phyloP scores from a whole-genome alignment of 306 rosid genomes.

The Fragaria iinumae region DNA sequence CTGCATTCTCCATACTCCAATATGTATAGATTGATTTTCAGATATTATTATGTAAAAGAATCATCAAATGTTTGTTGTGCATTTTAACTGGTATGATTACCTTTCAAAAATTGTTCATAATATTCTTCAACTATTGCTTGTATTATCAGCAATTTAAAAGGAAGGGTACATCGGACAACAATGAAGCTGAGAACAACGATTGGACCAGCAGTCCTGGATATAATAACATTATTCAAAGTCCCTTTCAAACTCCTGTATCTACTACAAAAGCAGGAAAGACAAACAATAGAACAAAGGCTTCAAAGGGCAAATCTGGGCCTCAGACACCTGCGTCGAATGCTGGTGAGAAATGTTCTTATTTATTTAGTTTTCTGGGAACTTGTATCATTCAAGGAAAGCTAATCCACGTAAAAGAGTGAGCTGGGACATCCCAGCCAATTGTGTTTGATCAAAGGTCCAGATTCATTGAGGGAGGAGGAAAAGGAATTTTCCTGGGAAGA shows the following conservation, averaged over 20 bases:
- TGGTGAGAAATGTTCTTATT: slow-evolving; percentile 41
- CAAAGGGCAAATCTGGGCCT: slow-evolving; percentile 71
- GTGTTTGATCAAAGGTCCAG: not conserved
- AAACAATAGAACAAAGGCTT: slow-evolving; percentile 58
- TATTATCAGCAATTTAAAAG: slow-evolving; percentile 61
- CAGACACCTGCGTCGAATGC: slow-evolving; percentile 75
- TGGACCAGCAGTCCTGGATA: slow-evolving; percentile 55
- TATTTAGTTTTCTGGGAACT: not conserved
- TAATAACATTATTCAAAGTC: slow-evolving; percentile 41
- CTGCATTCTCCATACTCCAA: not conserved
- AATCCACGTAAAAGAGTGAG: slow-evolving; percentile 19
- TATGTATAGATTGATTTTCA: not conserved
- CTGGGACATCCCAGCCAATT: not conserved
- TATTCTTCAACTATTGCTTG: slow-evolving; percentile 20
- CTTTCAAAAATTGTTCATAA: not conserved
- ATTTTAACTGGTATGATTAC: slow-evolving; percentile 5
- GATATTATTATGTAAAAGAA: not conserved
- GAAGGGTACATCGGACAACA: slow-evolving; percentile 47
- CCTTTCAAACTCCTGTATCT: slow-evolving; percentile 74
- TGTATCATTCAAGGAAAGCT: slow-evolving; percentile 6
- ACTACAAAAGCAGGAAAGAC: slow-evolving; percentile 74
- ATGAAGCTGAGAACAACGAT: slow-evolving; percentile 48
- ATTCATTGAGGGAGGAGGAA: not conserved
- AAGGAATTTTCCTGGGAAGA: not conserved
- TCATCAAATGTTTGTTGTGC: not conserved